These are phyloP conservation scores for Xylona heveae DNA, from an alignment of 495 filamentous ascomycete species.

Conservation along the genomic window DNA sequence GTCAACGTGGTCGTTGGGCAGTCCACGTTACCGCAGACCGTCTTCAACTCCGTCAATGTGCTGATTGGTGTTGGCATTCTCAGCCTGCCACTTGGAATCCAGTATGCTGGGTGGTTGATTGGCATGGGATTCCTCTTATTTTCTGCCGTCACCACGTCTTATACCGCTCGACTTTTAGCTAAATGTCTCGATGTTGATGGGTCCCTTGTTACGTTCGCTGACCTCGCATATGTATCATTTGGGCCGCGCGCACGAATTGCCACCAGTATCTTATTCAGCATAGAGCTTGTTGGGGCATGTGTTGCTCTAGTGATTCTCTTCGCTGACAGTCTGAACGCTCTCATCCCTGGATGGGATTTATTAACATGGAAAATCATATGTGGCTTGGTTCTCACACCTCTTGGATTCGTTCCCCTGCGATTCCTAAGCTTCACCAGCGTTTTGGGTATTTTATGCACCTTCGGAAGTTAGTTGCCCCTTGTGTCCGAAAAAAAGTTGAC, in stretches of 20 bases:
- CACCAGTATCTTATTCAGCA: conserved; percentile 65
- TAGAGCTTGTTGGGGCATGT: conserved; percentile 75
- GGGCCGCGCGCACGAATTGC: conserved; percentile 61
- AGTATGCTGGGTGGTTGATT: conserved; percentile 78
- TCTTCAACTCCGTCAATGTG: conserved; percentile 94
- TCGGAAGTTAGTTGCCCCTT: conserved; percentile 43
- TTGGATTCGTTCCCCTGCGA: conserved; percentile 70
- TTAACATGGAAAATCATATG: conserved; percentile 75
- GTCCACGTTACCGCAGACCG: conserved; percentile 82
- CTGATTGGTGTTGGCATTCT: conserved; percentile 81
- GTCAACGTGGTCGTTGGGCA: conserved; percentile 70
- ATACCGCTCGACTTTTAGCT: conserved; percentile 71
- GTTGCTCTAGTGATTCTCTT: conserved; percentile 88
- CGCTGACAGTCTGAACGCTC: conserved; percentile 62
- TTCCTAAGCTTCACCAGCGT: conserved; percentile 79
- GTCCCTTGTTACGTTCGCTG: conserved; percentile 71
- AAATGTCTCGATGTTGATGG: conserved; percentile 77
- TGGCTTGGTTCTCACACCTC: conserved; percentile 56
- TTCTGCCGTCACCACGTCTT: conserved; percentile 53
- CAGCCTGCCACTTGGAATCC: conserved; percentile 73
- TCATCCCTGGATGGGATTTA: conserved; percentile 54
- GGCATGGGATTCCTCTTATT: conserved; percentile 57
- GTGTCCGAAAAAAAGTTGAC: not conserved
- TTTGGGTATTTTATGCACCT: conserved; percentile 70
- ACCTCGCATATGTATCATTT: conserved; percentile 82